Evolutionary conservation across 2,329 filamentous ascomycete genomes (phyloP), one percentile per base, ranked within the genome.

Genomic region (Trichoderma guizhouense): DNA sequence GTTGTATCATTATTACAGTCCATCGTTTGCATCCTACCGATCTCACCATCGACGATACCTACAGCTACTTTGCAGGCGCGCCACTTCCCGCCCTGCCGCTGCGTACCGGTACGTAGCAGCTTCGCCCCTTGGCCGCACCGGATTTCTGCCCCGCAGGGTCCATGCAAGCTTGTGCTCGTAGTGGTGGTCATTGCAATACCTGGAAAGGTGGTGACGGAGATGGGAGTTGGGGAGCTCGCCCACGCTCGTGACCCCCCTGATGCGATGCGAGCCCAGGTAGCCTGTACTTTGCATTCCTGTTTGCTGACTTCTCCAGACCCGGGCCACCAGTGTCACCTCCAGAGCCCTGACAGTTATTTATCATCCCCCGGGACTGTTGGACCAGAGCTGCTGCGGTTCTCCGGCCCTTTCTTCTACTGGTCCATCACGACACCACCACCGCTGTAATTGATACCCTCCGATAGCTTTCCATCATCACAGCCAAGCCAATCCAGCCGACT

Each of bases 131-230:
- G 34, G 32, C 43, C 30, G 66, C 15, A 43, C 67, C 28, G 7
- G 39, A 69, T 69, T 53, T 51, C 28, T 69, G 57, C 67, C 66
- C 67, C 67, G 67, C 67, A 69, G 67, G 67, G 67, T 69, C 67
- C 67, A 69, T 69, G 39, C 67, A 69, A 53, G 36, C 67, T 30
- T 36, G 34, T 36, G 3, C 34, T 36, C 14, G 55, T 69, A 12
- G 55, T 69, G 66, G 66, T 47, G 65, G 65, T 60, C 65, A 68
- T 68, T 36, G 66, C 14, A 12, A 18, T 18, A 53, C 51, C 60
- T 53, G 47, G 47, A 24, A 61, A 53, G 66, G 66, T 69, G 67
- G 39, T 69, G 39, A 62, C 67, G 39, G 66, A 51, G 32, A 69
- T 53, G 67, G 67, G 66, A 69, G 39, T 36, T 36, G 34, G 34